Conservation (phyloP, 306 rosid genomes). For the Vigna unguiculata region DNA sequence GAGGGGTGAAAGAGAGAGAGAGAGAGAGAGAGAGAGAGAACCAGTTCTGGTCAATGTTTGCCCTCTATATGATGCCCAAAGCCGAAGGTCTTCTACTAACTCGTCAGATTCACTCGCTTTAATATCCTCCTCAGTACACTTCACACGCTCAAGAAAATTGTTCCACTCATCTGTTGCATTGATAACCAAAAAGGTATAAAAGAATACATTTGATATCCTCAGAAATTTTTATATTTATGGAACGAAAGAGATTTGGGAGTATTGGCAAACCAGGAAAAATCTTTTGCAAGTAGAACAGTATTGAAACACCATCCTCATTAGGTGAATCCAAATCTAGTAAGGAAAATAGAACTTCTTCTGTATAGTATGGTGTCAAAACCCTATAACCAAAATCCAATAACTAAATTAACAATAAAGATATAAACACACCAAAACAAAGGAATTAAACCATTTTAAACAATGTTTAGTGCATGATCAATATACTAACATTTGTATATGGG, state of each 20-base stretch:
- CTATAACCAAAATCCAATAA: slow-evolving; percentile 53
- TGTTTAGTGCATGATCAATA: slow-evolving; percentile 10
- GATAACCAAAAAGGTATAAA: slow-evolving; percentile 18
- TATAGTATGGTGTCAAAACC: slow-evolving; percentile 93
- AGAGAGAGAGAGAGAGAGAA: slow-evolving; percentile 31
- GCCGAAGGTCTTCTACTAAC: slow-evolving; percentile 85
- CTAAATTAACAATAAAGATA: slow-evolving; percentile 1
- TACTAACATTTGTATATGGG: slow-evolving; percentile 1
- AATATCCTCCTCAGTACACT: slow-evolving; percentile 67
- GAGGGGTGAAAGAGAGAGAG: not conserved
- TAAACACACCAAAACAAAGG: slow-evolving; percentile 18
- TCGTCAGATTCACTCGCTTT: slow-evolving; percentile 69
- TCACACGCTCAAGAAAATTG: slow-evolving; percentile 84
- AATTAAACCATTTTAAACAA: not conserved
- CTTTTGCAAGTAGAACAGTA: slow-evolving; percentile 92
- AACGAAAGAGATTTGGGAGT: slow-evolving; percentile 1
- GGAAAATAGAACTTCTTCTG: slow-evolving; percentile 96
- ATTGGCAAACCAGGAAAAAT: slow-evolving; percentile 80
- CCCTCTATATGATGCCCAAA: slow-evolving; percentile 98
- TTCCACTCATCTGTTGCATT: slow-evolving; percentile 86
- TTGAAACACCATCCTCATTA: slow-evolving; percentile 97
- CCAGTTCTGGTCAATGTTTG: slow-evolving; percentile 98
- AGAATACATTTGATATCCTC: slow-evolving; percentile 31
- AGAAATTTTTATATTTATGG: slow-evolving; percentile 12
- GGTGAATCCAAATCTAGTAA: slow-evolving; percentile 66